Percentiles rank a stretch among this genome's conserved stretches.
Evolutionary conservation across 1,284 basidiomycete species (phyloP).

Genomic region (Peniophora sp.): DNA sequence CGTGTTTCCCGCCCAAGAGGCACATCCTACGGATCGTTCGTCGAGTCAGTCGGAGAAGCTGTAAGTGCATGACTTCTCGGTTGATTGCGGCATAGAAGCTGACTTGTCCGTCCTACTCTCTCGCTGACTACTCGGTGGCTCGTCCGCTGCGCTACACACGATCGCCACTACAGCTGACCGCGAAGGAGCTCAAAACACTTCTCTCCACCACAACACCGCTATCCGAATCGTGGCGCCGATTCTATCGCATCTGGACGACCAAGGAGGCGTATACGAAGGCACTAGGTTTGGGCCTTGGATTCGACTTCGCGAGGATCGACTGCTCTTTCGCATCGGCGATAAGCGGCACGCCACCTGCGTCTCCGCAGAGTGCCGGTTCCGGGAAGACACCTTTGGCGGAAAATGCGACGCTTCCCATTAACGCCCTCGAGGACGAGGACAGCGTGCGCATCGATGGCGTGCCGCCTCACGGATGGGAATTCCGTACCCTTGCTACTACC

Average conservation of each 20-base stretch:
- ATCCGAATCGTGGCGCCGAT: conserved; percentile 35
- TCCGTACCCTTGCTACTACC: conserved; percentile 48
- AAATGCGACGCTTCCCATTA: no score
- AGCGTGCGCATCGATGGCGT: conserved; percentile 49
- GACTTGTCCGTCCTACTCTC: not conserved
- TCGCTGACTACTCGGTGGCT: not conserved
- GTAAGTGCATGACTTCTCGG: conserved; percentile 25
- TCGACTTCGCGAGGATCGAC: conserved; percentile 68
- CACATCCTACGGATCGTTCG: conserved; percentile 48
- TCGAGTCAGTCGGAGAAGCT: conserved; percentile 59
- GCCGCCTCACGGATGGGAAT: conserved; percentile 56
- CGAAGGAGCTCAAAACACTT: conserved; percentile 38
- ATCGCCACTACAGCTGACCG: conserved; percentile 40
- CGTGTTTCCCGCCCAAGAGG: conserved; percentile 53
- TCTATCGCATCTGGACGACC: conserved; percentile 79
- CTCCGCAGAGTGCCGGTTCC: no score
- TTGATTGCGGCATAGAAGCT: conserved; percentile 5
- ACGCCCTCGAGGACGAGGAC: conserved; percentile 15
- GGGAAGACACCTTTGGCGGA: no score
- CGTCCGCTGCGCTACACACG: not conserved
- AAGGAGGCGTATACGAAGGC: conserved; percentile 87
- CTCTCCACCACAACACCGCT: conserved; percentile 16
- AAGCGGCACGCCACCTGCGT: no score
- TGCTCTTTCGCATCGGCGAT: conserved; percentile 36
- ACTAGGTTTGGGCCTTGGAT: conserved; percentile 72